Percentiles rank a stretch among this genome's conserved stretches.
These are phyloP conservation scores for Dalbergia cultrata DNA, from an alignment of 306 rosid genomes.

Conservation along the genomic window DNA sequence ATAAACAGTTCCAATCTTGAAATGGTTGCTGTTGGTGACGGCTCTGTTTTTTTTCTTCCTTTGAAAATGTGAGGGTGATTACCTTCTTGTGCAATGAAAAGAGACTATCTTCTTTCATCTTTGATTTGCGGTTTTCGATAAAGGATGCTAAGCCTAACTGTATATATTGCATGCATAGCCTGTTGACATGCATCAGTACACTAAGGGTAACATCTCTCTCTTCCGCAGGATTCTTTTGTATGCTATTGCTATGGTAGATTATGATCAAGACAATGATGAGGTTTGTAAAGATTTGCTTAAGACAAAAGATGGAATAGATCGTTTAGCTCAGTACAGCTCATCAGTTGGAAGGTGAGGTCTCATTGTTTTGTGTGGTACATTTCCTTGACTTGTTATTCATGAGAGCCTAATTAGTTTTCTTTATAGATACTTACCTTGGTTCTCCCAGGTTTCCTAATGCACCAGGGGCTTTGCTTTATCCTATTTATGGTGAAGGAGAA, in stretches of 20 bases:
- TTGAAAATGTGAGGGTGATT: conserved; percentile 20
- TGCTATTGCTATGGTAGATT: conserved; percentile 86
- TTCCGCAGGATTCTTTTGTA: conserved; percentile 79
- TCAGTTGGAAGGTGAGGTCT: conserved; percentile 85
- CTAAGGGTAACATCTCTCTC: conserved; percentile 33
- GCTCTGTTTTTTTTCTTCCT: conserved; percentile 12
- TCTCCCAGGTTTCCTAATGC: conserved; percentile 77
- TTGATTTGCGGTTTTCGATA: conserved; percentile 26
- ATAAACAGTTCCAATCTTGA: not conserved
- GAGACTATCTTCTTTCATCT: conserved; percentile 21
- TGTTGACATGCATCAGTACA: conserved; percentile 9
- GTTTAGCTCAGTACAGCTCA: conserved; percentile 75
- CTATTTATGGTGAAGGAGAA: conserved; percentile 92
- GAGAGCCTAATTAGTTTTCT: conserved; percentile 9
- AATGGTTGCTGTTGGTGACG: conserved; percentile 13
- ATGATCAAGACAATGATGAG: conserved; percentile 69
- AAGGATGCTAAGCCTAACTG: not conserved
- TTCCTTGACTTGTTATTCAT: conserved; percentile 38
- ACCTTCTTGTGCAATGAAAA: conserved; percentile 1
- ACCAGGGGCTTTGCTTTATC: conserved; percentile 83
- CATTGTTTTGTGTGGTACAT: conserved; percentile 7
- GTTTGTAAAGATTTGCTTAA: conserved; percentile 62
- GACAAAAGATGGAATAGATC: conserved; percentile 81
- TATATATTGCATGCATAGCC: conserved; percentile 22
- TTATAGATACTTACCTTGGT: conserved; percentile 28